Conservation (phyloP, 2,329 filamentous ascomycete species). For the Sordariomycetes sp. region DNA sequence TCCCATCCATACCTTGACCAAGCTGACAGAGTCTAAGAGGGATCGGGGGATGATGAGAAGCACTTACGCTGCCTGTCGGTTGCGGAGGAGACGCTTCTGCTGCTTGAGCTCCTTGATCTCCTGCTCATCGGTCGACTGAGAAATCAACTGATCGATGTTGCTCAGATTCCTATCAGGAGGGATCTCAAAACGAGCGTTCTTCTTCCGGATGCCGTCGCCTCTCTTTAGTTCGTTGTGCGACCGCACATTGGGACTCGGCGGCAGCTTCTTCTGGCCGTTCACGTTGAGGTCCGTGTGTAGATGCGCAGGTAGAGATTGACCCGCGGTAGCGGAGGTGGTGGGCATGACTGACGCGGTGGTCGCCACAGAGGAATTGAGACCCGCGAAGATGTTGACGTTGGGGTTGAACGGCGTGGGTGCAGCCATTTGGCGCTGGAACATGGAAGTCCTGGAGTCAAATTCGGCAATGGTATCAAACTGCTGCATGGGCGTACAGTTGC, state of each 20-base stretch:
- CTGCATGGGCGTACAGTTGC: conserved; percentile 61
- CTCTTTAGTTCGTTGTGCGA: conserved; percentile 62
- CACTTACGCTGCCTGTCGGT: conserved; percentile 90
- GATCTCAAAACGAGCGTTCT: conserved; percentile 97
- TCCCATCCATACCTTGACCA: neutral
- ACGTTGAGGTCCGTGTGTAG: conserved; percentile 38
- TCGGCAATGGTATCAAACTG: conserved; percentile 46
- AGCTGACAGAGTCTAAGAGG: neutral
- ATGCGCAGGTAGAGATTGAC: neutral
- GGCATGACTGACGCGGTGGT: neutral
- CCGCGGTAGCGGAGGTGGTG: neutral
- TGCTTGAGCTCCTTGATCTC: conserved; percentile 98
- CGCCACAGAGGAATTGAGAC: conserved; percentile 25
- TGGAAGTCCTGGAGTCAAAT: conserved; percentile 36
- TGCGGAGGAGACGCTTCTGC: conserved; percentile 87
- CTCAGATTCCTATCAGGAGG: conserved; percentile 82
- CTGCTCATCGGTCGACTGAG: conserved; percentile 75
- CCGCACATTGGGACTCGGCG: conserved; percentile 55
- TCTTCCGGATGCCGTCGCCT: conserved; percentile 90
- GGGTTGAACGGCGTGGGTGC: conserved; percentile 42
- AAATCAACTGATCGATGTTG: conserved; percentile 91
- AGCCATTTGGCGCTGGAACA: conserved; percentile 41
- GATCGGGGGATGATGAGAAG: neutral
- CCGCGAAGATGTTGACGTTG: conserved; percentile 38
- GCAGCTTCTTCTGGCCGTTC: conserved; percentile 45